phyloP scores from a whole-genome alignment of 2,329 filamentous ascomycete species.

The Blastomyces silverae region DNA sequence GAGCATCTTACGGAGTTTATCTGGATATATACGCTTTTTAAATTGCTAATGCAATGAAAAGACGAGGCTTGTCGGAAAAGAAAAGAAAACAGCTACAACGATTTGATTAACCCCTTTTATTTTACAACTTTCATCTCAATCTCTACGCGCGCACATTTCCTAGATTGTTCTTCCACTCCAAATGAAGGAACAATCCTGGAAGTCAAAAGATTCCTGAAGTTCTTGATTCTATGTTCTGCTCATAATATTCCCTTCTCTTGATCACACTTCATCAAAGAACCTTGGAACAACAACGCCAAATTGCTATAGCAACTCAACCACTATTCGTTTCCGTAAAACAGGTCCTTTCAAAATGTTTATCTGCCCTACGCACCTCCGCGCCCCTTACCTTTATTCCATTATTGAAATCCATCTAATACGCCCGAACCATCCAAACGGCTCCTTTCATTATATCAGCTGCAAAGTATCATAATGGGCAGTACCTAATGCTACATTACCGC shows the following conservation, averaged over 20 bases:
- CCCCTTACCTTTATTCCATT: neutral
- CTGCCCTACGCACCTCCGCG: too few species aligned
- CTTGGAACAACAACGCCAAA: neutral
- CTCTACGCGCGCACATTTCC: neutral
- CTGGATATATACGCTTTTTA: neutral
- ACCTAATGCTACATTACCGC: too few species aligned
- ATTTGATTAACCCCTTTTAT: neutral
- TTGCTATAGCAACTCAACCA: neutral
- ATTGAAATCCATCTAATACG: too few species aligned
- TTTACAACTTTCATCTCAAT: neutral
- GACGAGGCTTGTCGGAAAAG: neutral
- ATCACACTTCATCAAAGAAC: neutral
- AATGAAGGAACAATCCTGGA: too few species aligned
- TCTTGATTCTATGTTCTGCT: neutral
- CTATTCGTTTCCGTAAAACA: too few species aligned
- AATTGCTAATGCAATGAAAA: conserved; percentile 1
- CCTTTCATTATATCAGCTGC: too few species aligned
- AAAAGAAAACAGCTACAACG: neutral
- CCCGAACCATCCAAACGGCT: too few species aligned
- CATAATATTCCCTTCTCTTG: neutral
- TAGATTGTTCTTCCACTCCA: neutral
- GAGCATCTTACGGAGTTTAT: conserved; percentile 6
- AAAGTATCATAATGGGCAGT: too few species aligned
- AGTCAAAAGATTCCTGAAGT: neutral
- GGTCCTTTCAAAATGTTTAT: too few species aligned